Base-by-base conservation (phyloP, 1,139 yeast species). In the Geotrichum bryndzae region DNA sequence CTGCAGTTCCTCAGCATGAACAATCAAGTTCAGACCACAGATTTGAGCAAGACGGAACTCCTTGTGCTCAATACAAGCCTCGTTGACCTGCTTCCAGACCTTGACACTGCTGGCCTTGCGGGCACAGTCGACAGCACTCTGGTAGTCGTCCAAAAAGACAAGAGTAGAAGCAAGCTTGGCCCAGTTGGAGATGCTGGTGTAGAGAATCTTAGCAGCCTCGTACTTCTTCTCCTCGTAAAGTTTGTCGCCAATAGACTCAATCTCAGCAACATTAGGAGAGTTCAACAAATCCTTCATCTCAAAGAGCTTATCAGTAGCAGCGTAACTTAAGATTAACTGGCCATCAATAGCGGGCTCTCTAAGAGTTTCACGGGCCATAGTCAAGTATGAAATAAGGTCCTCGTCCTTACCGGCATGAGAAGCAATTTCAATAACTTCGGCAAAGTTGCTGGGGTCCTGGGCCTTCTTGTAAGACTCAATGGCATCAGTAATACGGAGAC, bases 41-140 rank as follows among this genome's bases (percentile, higher is more conserved):
- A 94, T 92, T 80, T 94, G 99, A 11, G 99, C 99, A 69, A 94
- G 82, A 76, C 97, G 86, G 82, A 94, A 95, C 76, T 94, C 99
- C 76, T 87, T 86, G 78, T 90, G 90, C 72, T 88, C 97, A 74
- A 94, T 87, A 83, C 99, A 94, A 29, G 98, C 99, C 74, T 87
- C 88, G 76, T 91, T 90, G 60, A 94, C 99, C 77, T 92, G 96
- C 77, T 91, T 94, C 99, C 99, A 94, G 53, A 94, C 99, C 72
- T 82, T 84, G 66, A 87, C 85, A 76, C 92, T 92, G 55, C 96
- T 89, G 3, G 99, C 99, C 79, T 94, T 95, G 80, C 99, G 88
- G 23, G 99, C 99, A 77, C 97, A 91, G 73, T 94, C 99, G 67
- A 94, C 99, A 58, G 99, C 99, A 62, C 90, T 86, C 79, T 94